These are phyloP conservation scores for Annulohypoxylon truncatum DNA, from an alignment of 2,329 filamentous ascomycete genomes.

Conservation along the genomic window DNA sequence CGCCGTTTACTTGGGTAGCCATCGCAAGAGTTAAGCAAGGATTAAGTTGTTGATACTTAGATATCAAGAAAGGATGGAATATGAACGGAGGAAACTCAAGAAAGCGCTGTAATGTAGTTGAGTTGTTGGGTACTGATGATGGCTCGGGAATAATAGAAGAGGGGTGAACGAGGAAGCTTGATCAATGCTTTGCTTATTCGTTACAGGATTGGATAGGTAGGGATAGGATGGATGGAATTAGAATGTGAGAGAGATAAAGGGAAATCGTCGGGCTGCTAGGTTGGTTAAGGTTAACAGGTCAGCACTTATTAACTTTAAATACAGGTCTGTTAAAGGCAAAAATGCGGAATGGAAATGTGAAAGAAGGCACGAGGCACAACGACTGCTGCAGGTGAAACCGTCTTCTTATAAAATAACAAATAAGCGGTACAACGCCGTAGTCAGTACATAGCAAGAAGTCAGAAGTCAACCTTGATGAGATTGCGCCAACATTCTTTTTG, in stretches of 20 bases:
- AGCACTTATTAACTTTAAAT: constrained; percentile 32
- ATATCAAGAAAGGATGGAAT: constrained; percentile 14
- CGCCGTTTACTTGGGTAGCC: constrained; percentile 51
- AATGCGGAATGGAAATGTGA: constrained; percentile 24
- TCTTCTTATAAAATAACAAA: constrained; percentile 31
- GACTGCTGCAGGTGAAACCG: constrained; percentile 19
- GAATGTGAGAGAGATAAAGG: constrained; percentile 18
- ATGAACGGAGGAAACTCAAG: constrained; percentile 20
- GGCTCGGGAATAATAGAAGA: constrained; percentile 8
- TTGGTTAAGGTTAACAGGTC: constrained; percentile 33
- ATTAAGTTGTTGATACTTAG: constrained; percentile 15
- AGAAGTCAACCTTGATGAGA: constrained; percentile 4
- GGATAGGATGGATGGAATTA: constrained; percentile 11
- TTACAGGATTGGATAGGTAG: constrained; percentile 8
- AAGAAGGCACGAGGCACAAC: constrained; percentile 11
- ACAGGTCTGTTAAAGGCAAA: constrained; percentile 33
- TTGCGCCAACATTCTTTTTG: constrained; percentile 28
- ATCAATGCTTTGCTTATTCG: constrained; percentile 21
- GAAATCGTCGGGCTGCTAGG: constrained; percentile 6
- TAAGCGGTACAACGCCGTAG: constrained; percentile 1
- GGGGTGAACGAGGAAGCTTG: constrained; percentile 11
- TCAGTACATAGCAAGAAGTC: too few relatives aligned
- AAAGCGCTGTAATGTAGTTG: constrained; percentile 11
- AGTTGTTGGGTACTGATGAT: constrained; percentile 27
- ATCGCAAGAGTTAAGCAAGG: constrained; percentile 38